These are phyloP conservation scores for Pythium myriotylum DNA, from an alignment of 352 stramenopile genomes.

Conservation along the genomic window DNA sequence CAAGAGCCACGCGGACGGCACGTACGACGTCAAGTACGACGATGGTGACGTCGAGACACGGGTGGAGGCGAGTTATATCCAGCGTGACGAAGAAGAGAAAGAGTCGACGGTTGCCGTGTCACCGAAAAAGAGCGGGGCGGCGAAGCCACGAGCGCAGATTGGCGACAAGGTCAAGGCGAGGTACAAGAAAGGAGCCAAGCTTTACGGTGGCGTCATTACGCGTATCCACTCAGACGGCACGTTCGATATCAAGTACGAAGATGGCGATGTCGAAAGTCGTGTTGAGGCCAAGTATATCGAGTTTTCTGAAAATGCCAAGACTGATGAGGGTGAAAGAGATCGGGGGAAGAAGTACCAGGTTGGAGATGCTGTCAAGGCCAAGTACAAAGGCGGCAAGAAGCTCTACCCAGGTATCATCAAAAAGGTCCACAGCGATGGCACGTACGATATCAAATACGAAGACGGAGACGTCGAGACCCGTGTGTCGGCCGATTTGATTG, in stretches of 20 bases:
- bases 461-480: constrained; percentile 47
- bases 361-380: constrained; percentile 50
- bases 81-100: constrained; percentile 45
- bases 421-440: constrained; percentile 56
- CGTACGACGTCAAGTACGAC: constrained; percentile 67
- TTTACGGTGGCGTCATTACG: constrained; percentile 58
- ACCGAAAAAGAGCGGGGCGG: constrained; percentile 6
- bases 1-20: constrained; percentile 51
- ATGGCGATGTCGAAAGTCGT: constrained; percentile 50
- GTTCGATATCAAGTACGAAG: constrained; percentile 70
- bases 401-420: constrained; percentile 67
- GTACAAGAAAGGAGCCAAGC: constrained; percentile 50
- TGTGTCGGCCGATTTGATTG: constrained; percentile 15
- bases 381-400: constrained; percentile 73
- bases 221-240: constrained; percentile 54
- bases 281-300: constrained; percentile 45
- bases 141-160: constrained; percentile 3
- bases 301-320: constrained; percentile 3
- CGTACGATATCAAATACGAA: constrained; percentile 69
- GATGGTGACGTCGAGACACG: constrained; percentile 57
- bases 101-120: constrained; percentile 16
- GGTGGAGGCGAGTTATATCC: constrained; percentile 27
- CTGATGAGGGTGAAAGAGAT: background rate
- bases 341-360: constrained; percentile 23
- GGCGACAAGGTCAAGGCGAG: constrained; percentile 41